These are phyloP conservation scores for Umbelopsis vinacea DNA, from an alignment of 192 early-diverging fungal species.

Conservation along the genomic window DNA sequence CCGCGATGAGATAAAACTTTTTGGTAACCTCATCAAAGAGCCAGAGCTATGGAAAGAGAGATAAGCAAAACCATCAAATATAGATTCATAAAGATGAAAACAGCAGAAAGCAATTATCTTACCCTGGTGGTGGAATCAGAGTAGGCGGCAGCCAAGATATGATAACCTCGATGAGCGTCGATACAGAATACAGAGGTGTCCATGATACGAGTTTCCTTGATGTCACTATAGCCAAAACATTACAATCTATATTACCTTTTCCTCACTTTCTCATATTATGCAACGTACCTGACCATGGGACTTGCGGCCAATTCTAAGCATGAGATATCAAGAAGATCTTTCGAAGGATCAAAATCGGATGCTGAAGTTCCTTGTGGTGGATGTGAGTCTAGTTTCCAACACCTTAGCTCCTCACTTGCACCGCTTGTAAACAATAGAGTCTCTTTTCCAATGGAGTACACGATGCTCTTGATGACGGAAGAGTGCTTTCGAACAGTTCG, in stretches of 20 bases:
- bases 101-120: slow-evolving; percentile 14
- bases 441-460: slow-evolving; percentile 34
- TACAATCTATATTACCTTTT: not conserved
- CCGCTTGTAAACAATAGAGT: slow-evolving; percentile 65
- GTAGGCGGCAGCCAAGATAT: slow-evolving; percentile 70
- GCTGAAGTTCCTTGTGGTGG: slow-evolving; percentile 20
- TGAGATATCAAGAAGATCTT: slow-evolving; percentile 27
- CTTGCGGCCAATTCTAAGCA: slow-evolving; percentile 55
- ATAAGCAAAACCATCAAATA: not conserved
- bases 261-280: not conserved
- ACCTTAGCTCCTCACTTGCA: slow-evolving; percentile 63
- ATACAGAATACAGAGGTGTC: slow-evolving; percentile 57
- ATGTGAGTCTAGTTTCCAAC: slow-evolving; percentile 59
- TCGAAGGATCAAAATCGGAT: not conserved
- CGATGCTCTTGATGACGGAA: slow-evolving; percentile 57
- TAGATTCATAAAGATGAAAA: not conserved
- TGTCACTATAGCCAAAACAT: slow-evolving; percentile 36
- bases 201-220: slow-evolving; percentile 78
- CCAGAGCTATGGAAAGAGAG: slow-evolving; percentile 49
- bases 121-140: slow-evolving; percentile 70
- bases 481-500: slow-evolving; percentile 52
- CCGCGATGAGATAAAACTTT: slow-evolving; percentile 52
- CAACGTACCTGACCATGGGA: slow-evolving; percentile 44
- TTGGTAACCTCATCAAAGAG: slow-evolving; percentile 57
- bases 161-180: slow-evolving; percentile 30